A percentile compares a stretch with the other conserved stretches of the same genome.
Evolutionary conservation across 179 eudicot genomes (phyloP).

Genomic region (Silene coronaria): DNA sequence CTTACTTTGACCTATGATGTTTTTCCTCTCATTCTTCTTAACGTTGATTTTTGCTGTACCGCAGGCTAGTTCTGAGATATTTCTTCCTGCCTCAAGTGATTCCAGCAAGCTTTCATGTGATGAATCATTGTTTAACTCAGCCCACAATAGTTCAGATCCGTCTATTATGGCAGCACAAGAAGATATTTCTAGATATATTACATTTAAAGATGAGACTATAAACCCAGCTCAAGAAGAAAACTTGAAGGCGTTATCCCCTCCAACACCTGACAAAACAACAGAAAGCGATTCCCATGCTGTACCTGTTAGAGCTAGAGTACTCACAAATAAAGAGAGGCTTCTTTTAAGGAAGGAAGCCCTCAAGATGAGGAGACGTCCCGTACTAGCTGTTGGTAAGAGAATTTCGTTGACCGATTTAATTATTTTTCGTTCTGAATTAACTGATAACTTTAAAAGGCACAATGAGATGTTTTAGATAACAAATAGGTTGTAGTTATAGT

Average conservation of each 20-base stretch:
- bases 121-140: conserved; percentile 23
- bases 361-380: conserved; percentile 59
- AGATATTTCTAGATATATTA: conserved; percentile 21
- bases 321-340: conserved; percentile 89
- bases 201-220: conserved; percentile 5
- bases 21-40: background rate
- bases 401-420: background rate
- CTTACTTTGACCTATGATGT: conserved; percentile 1
- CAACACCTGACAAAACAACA: conserved; percentile 16
- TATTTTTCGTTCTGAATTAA: background rate
- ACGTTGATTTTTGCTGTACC: conserved; percentile 18
- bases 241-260: conserved; percentile 19
- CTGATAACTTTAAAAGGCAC: background rate
- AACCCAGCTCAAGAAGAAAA: conserved; percentile 19
- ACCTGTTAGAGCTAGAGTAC: conserved; percentile 44
- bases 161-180: conserved; percentile 13
- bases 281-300: conserved; percentile 18
- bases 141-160: conserved; percentile 21
- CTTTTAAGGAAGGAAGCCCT: conserved; percentile 83
- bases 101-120: conserved; percentile 16
- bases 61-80: conserved; percentile 27
- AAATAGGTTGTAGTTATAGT: background rate
- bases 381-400: conserved; percentile 78
- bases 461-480: background rate
- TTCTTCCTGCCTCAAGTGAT: conserved; percentile 25